phyloP scores from a whole-genome alignment of 2,329 filamentous ascomycete genomes.

The Hirsutella minnesotensis region DNA sequence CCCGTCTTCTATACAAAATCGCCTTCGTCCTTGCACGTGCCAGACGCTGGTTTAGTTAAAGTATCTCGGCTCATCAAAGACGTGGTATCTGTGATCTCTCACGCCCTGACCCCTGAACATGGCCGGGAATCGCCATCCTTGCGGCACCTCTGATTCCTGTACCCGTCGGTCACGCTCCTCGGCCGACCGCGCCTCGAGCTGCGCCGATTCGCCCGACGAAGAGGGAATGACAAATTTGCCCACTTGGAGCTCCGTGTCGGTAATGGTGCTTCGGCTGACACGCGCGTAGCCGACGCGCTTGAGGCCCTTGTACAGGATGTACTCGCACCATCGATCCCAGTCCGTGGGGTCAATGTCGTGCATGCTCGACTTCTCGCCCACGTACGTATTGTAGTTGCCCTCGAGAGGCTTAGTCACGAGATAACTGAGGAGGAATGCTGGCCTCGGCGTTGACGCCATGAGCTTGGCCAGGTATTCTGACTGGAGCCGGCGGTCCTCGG shows the following conservation, averaged over 20 bases:
- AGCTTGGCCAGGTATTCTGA: conserved; percentile 73
- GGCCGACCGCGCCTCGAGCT: conserved; percentile 25
- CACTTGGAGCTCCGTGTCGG: conserved; percentile 92
- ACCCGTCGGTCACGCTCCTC: conserved; percentile 49
- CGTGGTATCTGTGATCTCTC: conserved; percentile 83
- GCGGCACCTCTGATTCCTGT: conserved; percentile 61
- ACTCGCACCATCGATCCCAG: conserved; percentile 98
- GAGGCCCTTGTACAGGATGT: conserved; percentile 88
- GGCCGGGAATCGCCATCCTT: conserved; percentile 70
- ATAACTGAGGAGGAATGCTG: conserved; percentile 79
- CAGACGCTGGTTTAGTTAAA: conserved; percentile 24
- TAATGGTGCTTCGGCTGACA: conserved; percentile 81
- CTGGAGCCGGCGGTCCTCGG: conserved; percentile 80
- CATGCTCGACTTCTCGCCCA: conserved; percentile 80
- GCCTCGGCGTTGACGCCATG: conserved; percentile 74
- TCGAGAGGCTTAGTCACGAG: conserved; percentile 81
- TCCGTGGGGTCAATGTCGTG: conserved; percentile 85
- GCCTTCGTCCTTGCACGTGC: background rate
- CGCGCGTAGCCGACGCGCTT: conserved; percentile 80
- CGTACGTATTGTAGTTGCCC: conserved; percentile 96
- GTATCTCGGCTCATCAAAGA: conserved; percentile 86
- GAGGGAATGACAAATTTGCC: conserved; percentile 82
- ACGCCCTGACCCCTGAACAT: conserved; percentile 80
- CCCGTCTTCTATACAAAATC: background rate
- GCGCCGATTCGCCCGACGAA: conserved; percentile 42